Evolutionary conservation across 305 asterid species (phyloP), one percentile per base, ranked within the genome.

Genomic region (Fraxinus platypoda): DNA sequence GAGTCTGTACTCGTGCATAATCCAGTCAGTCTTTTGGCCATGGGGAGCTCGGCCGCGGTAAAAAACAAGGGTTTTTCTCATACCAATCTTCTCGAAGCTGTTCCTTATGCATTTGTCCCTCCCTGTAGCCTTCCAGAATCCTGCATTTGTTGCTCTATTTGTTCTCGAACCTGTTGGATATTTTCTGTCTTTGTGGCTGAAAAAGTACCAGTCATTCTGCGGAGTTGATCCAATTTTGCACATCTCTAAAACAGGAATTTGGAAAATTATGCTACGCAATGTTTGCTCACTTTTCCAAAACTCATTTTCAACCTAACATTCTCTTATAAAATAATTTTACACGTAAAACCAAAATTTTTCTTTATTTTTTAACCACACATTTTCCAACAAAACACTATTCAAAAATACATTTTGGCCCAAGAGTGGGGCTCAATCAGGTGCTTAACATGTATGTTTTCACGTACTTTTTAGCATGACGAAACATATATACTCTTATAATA

Each of bases 101-200:
- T 88, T 91, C 74, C 95, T 84, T 33, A 92, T 90, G 93, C 97
- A 93, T 82, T 94, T 94, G 87, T 94, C 97, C 13, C 98, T 83
- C 6, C 98, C 98, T 0, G 98, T 94, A 0, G 98, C 98, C 86
- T 94, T 94, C 98, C 98, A 94, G 77, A 94, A 94, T 4, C 98
- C 98, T 0, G 98, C 98, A 75, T 82, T 89, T 5, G 98, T 92
- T 0, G 98, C 98, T 75, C 97, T 52, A 79, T 94, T 94, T 1
- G 98, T 94, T 78, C 95, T 76, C 2, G 97, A 92, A 3, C 98
- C 98, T 0, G 98, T 93, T 0, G 98, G 98, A 15, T 93, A 93
- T 76, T 93, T 93, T 57, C 94, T 89, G 74, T 93, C 98, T 87
- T 93, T 93, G 92, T 92, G 98, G 88, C 98, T 93, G 92, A 93